Evolutionary conservation across 257 asterid genomes (phyloP).

Genomic region (Paraleonurus japonicus): DNA sequence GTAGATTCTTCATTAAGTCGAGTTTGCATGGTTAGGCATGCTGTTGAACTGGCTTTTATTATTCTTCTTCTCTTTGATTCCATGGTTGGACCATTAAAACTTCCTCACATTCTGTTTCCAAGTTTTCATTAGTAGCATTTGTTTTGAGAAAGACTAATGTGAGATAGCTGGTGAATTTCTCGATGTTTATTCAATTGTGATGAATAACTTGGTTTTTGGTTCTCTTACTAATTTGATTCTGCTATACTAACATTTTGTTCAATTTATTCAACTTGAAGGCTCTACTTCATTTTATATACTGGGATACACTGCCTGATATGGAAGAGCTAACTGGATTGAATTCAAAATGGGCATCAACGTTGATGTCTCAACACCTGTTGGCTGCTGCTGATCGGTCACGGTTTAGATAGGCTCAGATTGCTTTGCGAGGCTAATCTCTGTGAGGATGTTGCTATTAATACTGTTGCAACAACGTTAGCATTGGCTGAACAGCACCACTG

Average conservation of each 20-base stretch:
- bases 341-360: constrained; percentile 85
- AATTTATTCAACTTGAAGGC: constrained; percentile 50
- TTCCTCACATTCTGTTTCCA: too few species aligned
- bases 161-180: not conserved
- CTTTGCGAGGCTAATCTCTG: constrained; percentile 83
- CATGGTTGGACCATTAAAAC: too few species aligned
- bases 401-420: constrained; percentile 83
- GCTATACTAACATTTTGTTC: not conserved
- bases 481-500: constrained; percentile 97
- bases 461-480: constrained; percentile 96
- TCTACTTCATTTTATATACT: constrained; percentile 81
- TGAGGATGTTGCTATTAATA: constrained; percentile 81
- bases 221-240: not conserved
- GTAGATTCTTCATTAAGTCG: not conserved
- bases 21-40: too few species aligned
- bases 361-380: constrained; percentile 95
- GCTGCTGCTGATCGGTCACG: constrained; percentile 97
- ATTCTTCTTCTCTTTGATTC: too few species aligned
- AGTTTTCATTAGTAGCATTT: too few species aligned
- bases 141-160: not conserved
- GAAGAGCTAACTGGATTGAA: constrained; percentile 82
- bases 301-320: constrained; percentile 83
- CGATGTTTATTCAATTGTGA: not conserved
- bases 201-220: constrained; percentile 9
- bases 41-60: too few species aligned